Base-by-base conservation (phyloP, 106 monocot species). In the Posidonia australis region DNA sequence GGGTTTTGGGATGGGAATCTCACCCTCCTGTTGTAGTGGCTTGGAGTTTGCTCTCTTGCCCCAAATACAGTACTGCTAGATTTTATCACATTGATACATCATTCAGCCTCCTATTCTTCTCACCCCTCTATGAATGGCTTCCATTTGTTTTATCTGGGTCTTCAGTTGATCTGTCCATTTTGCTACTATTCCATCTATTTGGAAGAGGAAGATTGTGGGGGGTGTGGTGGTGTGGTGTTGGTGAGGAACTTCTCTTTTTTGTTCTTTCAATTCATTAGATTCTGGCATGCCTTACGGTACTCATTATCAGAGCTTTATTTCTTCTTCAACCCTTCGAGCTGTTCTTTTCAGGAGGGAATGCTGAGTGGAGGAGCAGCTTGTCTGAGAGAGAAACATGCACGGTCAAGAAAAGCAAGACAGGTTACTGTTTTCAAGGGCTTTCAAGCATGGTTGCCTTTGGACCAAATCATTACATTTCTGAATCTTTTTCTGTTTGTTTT, bases 371-470 rank as follows among this genome's bases (percentile, higher is more conserved):
- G 79, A 60, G 63, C 76, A 90, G 80, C 70, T 85, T 81, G 78
- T 67, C 80, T 62, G 85, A 90, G 80, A 78, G 80, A 52, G 90
- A 80, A 68, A 27, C 77, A 72, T 80, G 77, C 76, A 77, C 78
- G 57, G 72, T 84, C 23, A 90, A 90, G 74, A 85, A 90, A 83
- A 90, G 82, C 78, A 90, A 73, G 72, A 92, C 86, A 76, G 86
- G 90, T 82, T 19, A 36, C 36, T 1, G 23, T 23, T 24, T 18
- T 53, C 53, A 53, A 36, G 2, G 36, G 36, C 36, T 36, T 36
- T 36, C 36, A 36, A 36, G 36, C 36, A 36, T 7, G 36, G 36
- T 36, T 36, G 36, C 36, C 62, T 79, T 69, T 76, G 78, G 72
- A 71, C 73, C 71, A 71, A 42, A 62, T 13, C 43, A 43, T 42